A percentile compares a stretch with the other conserved stretches of the same genome.
Evolutionary conservation across 495 filamentous ascomycete species (phyloP).

Genomic region (Endocarpon pusillum): DNA sequence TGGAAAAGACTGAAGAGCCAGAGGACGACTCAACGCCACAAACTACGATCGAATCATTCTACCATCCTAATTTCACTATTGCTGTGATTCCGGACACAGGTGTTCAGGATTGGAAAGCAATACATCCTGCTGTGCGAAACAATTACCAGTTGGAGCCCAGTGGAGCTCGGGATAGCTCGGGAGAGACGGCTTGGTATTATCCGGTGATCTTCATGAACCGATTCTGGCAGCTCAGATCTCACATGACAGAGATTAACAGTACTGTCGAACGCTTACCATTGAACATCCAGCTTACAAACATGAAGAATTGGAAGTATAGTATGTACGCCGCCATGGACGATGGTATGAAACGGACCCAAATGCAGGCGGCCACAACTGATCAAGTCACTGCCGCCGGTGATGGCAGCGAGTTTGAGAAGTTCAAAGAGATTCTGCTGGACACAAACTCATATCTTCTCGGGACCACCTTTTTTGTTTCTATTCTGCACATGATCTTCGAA

Average conservation of each 20-base stretch:
- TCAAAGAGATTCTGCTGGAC: conserved; percentile 86
- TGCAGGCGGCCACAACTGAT: conserved; percentile 48
- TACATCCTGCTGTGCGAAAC: conserved; percentile 59
- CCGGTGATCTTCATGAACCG: conserved; percentile 84
- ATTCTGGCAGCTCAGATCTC: conserved; percentile 85
- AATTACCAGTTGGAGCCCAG: conserved; percentile 60
- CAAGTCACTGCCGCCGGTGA: conserved; percentile 49
- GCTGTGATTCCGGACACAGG: conserved; percentile 74
- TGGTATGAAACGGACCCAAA: conserved; percentile 63
- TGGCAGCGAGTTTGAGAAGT: conserved; percentile 78
- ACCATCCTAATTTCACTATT: conserved; percentile 88
- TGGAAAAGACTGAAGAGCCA: conserved; percentile 38
- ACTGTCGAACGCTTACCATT: conserved; percentile 72
- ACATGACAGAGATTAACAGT: conserved; percentile 87
- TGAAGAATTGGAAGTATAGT: conserved; percentile 82
- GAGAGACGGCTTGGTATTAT: conserved; percentile 93
- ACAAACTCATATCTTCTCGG: conserved; percentile 83
- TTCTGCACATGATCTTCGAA: conserved; percentile 91
- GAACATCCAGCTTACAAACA: conserved; percentile 66
- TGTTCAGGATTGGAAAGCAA: conserved; percentile 39
- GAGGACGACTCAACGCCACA: conserved; percentile 31
- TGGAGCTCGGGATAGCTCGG: conserved; percentile 58
- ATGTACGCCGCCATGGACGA: conserved; percentile 71
- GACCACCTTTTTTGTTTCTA: conserved; percentile 66
- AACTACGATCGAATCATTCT: conserved; percentile 57